Evolutionary conservation across 768 basidiomycete species (phyloP), one percentile per base, ranked within the genome.

Genomic region (Podaxis sp.): DNA sequence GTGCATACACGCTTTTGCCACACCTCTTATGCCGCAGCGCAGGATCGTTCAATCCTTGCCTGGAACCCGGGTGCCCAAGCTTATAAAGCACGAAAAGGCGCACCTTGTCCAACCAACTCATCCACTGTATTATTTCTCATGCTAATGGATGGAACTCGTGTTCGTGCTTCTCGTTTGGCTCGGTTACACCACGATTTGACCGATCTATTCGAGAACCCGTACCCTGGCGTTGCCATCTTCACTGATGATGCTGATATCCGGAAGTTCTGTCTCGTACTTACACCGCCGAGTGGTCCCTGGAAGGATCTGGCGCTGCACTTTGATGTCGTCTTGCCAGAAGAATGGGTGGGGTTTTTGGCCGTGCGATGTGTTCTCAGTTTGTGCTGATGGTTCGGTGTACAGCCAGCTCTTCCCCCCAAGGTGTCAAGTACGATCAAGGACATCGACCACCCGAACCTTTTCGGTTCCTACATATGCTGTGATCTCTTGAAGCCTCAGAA

Each of bases 251-350:
- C 74, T 49, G 67, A 81, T 67, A 67, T 79, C 50, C 74, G 73
- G 62, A 72, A 74, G 62, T 72, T 82, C 57, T 82, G 79, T 60
- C 68, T 81, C 13, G 73, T 80, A 17, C 73, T 81, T n/a, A 78
- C 75, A 1, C 80, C 79, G 49, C 76, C 78, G 1, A 73, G 73
- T 58, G 80, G 80, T 24, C 79, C 80, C 6, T 82, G 78, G 77
- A 79, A 75, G 58, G 75, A 73, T 41, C 66, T 81, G 41, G 67
- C 75, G 0, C 65, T 80, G 15, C 79, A 79, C 59, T 80, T 80
- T 52, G 73, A 75, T 49, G 79, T 80, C 7, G 55, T 66, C 19
- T 68, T 82, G 13, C 78, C 77, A 0, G 64, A 71, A n/a, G 59
- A 71, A n/a, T 79, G 79, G 78, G 77, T 77, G 65, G 12, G 33